These are phyloP conservation scores for Phaeomoniella chlamydospora DNA, from an alignment of 2,329 filamentous ascomycete genomes.

Conservation along the genomic window DNA sequence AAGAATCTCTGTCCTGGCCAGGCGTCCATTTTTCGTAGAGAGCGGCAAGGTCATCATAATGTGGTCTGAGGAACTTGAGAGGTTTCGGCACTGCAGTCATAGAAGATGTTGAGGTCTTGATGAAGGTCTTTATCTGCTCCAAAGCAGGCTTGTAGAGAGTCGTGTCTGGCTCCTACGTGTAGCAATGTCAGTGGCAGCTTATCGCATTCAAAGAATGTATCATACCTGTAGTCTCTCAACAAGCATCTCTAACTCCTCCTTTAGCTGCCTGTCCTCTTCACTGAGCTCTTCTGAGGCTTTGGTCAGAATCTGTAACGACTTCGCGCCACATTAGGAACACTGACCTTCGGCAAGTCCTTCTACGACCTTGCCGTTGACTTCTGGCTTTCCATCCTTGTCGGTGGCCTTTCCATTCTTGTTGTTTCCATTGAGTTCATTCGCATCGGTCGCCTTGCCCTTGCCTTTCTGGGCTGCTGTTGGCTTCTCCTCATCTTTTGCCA, in stretches of 20 bases:
- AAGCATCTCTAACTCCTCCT: conserved; percentile 94
- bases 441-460: conserved; percentile 76
- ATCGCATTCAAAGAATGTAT: conserved; percentile 2
- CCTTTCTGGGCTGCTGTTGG: conserved; percentile 80
- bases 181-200: background rate
- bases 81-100: conserved; percentile 99
- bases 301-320: conserved; percentile 15
- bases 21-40: conserved; percentile 81
- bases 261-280: conserved; percentile 96
- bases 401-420: conserved; percentile 39
- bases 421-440: conserved; percentile 43
- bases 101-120: conserved; percentile 97
- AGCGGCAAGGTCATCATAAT: conserved; percentile 80
- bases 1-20: conserved; percentile 66
- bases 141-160: conserved; percentile 83
- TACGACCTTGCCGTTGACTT: conserved; percentile 63
- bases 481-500: conserved; percentile 90
- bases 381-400: conserved; percentile 55
- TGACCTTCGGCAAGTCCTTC: conserved; percentile 50
- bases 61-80: conserved; percentile 90
- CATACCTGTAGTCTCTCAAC: conserved; percentile 82
- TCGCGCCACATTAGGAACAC: conserved; percentile 24
- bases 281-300: conserved; percentile 65
- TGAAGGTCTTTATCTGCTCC: conserved; percentile 93
- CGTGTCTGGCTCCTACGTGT: conserved; percentile 63